Percentiles rank a stretch among this genome's conserved stretches.
These are phyloP conservation scores for Phragmites australis DNA, from an alignment of 176 grass and related monocot genomes.

Conservation along the genomic window DNA sequence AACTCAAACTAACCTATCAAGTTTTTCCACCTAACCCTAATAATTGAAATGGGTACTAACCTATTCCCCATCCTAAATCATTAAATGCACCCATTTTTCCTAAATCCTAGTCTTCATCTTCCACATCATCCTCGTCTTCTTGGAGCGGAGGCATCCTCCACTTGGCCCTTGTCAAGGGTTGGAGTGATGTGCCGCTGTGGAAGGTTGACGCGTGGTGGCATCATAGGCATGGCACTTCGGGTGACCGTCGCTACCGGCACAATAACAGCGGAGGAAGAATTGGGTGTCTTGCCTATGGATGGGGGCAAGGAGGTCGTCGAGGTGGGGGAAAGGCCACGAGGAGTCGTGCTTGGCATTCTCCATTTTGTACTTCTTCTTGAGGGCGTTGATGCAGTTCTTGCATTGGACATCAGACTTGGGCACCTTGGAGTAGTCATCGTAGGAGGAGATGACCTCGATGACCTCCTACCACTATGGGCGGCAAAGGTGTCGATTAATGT, in stretches of 20 bases:
- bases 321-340: conserved; percentile 70
- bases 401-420: conserved; percentile 75
- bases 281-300: conserved; percentile 24
- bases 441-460: too few species aligned
- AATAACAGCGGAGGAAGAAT: not conserved
- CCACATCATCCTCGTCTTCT: too few species aligned
- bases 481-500: conserved; percentile 90
- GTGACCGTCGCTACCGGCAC: not conserved
- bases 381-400: conserved; percentile 91
- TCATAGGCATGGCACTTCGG: conserved; percentile 24
- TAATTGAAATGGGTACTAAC: too few species aligned
- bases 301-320: conserved; percentile 75
- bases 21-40: too few species aligned
- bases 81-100: too few species aligned
- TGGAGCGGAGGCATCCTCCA: conserved; percentile 38
- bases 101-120: too few species aligned
- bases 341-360: conserved; percentile 64
- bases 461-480: too few species aligned
- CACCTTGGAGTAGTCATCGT: conserved; percentile 72
- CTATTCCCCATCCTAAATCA: too few species aligned
- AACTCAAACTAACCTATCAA: too few species aligned
- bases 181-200: conserved; percentile 62
- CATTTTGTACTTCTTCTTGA: conserved; percentile 98
- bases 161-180: conserved; percentile 27
- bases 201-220: conserved; percentile 48